These are phyloP conservation scores for Laguncularia racemosa DNA, from an alignment of 345 rosid species.

Conservation along the genomic window DNA sequence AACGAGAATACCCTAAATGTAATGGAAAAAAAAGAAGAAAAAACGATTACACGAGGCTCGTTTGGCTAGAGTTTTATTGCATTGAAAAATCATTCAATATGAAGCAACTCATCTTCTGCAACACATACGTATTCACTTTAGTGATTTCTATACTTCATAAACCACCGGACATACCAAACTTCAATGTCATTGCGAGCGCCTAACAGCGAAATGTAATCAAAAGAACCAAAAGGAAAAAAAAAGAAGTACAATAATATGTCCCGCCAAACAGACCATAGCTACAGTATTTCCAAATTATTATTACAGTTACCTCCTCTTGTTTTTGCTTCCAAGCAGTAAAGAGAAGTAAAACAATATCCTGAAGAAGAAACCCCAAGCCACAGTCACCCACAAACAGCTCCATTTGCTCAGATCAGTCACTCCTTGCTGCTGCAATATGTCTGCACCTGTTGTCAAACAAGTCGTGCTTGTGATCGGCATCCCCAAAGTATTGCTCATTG, in stretches of 20 bases:
- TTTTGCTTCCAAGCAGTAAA: slow-evolving; percentile 84
- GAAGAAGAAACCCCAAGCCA: slow-evolving; percentile 87
- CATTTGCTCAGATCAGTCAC: slow-evolving; percentile 67
- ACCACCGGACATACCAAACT: too few relatives aligned
- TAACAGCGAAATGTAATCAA: too few relatives aligned
- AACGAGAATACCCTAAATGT: too few relatives aligned
- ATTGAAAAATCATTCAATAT: too few relatives aligned
- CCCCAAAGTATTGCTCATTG: slow-evolving; percentile 50
- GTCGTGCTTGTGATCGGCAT: slow-evolving; percentile 60
- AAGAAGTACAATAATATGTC: background rate
- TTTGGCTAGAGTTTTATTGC: too few relatives aligned
- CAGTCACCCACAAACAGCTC: slow-evolving; percentile 72
- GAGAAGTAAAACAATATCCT: slow-evolving; percentile 73
- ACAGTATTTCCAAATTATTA: background rate
- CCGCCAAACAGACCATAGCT: background rate
- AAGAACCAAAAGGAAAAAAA: too few relatives aligned
- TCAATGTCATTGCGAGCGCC: too few relatives aligned
- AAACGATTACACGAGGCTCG: too few relatives aligned
- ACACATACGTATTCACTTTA: too few relatives aligned
- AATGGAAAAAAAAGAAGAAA: too few relatives aligned
- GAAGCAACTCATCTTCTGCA: too few relatives aligned
- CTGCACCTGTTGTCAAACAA: slow-evolving; percentile 70
- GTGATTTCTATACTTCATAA: too few relatives aligned
- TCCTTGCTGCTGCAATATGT: slow-evolving; percentile 59
- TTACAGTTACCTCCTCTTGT: slow-evolving; percentile 56